Base-by-base conservation (phyloP, 2,329 filamentous ascomycete species). In the Didymella keratinophila region DNA sequence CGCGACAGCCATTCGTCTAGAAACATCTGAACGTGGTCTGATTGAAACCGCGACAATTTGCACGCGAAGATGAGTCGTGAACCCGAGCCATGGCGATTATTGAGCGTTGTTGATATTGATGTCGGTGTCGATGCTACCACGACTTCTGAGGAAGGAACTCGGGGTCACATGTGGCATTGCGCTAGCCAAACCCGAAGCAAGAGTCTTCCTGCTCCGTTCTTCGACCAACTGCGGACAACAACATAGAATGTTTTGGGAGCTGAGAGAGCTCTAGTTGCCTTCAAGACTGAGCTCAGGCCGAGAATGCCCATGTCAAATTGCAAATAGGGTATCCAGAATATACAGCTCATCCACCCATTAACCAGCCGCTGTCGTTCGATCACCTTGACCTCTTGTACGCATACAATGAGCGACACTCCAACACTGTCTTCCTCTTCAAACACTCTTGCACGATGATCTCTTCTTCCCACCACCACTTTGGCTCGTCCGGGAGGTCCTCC, bases 401-500 rank as follows among this genome's bases (percentile, higher is more conserved):
- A 58, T 71, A 74, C 28, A 78, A 66, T 4, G 72, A 69, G 20
- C 69, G 73, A 46, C 76, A 78, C 44, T 77, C 76, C 42, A 77
- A 69, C n/a, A 73, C 65, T 3, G 76, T 78, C 30, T 70, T 61
- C 42, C 61, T 66, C 51, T 76, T 64, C 27, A 71, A 57, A 52
- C 76, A 78, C 60, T 78, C 76, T 18, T 70, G 62, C 47, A 76
- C 61, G 12, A 78, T 72, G 18, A 73, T 71, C 14, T 71, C 67
- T 43, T 77, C 71, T 48, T 78, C 75, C 76, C 76, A 78, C 74
- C 75, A 78, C 74, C 74, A 78, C 18, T 63, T 64, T 3, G 65
- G 60, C 53, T 75, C 69, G 11, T 58, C 68, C 9, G 68, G 65
- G 23, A 64, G 53, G 27, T 73, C 70, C 20, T 74, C 67, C 10